A percentile compares a stretch with the other conserved stretches of the same genome.
Evolutionary conservation across 345 rosid genomes (phyloP).

Genomic region (Passiflora organensis): DNA sequence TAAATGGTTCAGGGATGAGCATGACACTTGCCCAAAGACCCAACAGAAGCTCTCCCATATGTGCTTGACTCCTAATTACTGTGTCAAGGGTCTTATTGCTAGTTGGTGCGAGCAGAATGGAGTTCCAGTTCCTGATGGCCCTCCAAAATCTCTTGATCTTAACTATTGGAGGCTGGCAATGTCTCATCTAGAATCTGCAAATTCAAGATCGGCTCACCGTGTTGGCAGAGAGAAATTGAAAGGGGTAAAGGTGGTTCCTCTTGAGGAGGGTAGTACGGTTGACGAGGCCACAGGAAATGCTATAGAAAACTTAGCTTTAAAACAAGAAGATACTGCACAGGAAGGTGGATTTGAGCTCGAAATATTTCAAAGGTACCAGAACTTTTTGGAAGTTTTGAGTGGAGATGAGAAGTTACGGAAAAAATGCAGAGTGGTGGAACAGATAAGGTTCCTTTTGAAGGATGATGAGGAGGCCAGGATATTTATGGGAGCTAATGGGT

Average conservation of each 20-base stretch:
- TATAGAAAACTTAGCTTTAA: constrained; percentile 24
- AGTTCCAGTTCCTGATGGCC: constrained; percentile 60
- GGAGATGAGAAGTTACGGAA: constrained; percentile 43
- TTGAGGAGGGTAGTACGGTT: constrained; percentile 56
- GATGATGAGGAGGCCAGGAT: constrained; percentile 92
- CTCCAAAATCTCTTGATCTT: constrained; percentile 82
- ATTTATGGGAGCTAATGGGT: constrained; percentile 82
- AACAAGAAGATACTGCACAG: constrained; percentile 25
- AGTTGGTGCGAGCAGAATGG: constrained; percentile 98
- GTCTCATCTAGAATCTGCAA: constrained; percentile 59
- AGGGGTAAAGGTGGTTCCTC: constrained; percentile 56
- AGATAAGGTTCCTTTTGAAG: constrained; percentile 63
- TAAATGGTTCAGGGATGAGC: constrained; percentile 94
- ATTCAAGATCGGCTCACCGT: constrained; percentile 58
- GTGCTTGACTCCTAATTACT: constrained; percentile 90
- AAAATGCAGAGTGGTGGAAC: constrained; percentile 63
- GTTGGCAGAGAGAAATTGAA: constrained; percentile 42
- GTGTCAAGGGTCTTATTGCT: constrained; percentile 88
- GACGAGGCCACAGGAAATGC: constrained; percentile 37
- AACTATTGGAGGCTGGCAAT: constrained; percentile 85
- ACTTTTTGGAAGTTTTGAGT: constrained; percentile 48
- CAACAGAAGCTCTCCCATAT: constrained; percentile 86
- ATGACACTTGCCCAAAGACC: constrained; percentile 86
- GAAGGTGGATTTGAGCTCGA: constrained; percentile 27
- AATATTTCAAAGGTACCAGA: constrained; percentile 41